A percentile compares a stretch with the other conserved stretches of the same genome.
These are phyloP conservation scores for Macrophomina pseudophaseolina DNA, from an alignment of 2,329 filamentous ascomycete genomes.

Conservation along the genomic window DNA sequence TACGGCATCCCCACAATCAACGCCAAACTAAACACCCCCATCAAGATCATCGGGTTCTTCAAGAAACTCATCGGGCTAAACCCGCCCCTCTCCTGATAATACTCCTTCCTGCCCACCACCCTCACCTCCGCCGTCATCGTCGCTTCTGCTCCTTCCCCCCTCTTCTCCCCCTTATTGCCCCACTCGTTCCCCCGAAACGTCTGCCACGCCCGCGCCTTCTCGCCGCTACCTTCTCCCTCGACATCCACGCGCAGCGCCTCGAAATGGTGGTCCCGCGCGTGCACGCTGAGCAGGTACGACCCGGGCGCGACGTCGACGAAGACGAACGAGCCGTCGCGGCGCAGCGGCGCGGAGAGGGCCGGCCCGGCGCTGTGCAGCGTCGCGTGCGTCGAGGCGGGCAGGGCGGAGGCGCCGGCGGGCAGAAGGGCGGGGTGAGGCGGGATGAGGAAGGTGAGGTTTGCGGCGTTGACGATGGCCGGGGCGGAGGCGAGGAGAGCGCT, in stretches of 20 bases:
- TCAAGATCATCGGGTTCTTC: constrained; percentile 96
- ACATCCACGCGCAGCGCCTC: constrained; percentile 82
- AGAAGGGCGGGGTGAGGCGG: constrained; percentile 30
- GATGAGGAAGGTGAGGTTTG: constrained; percentile 20
- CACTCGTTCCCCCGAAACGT: constrained; percentile 90
- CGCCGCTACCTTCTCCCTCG: constrained; percentile 33
- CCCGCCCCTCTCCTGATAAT: constrained; percentile 74
- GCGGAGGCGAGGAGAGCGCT: not conserved
- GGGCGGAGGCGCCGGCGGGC: not conserved
- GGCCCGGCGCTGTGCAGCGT: constrained; percentile 66
- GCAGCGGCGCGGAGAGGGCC: constrained; percentile 65
- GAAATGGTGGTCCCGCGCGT: constrained; percentile 76
- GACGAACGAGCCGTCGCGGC: constrained; percentile 71
- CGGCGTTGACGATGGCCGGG: not conserved
- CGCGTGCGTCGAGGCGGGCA: constrained; percentile 60
- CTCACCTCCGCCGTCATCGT: constrained; percentile 57
- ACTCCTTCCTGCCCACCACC: constrained; percentile 69
- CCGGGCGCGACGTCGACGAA: constrained; percentile 74
- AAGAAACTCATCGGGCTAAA: constrained; percentile 74
- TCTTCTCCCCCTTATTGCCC: constrained; percentile 77
- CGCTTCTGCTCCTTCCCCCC: constrained; percentile 50
- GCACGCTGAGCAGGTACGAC: constrained; percentile 82
- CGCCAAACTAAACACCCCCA: constrained; percentile 80
- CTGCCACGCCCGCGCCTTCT: constrained; percentile 72
- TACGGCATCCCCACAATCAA: constrained; percentile 94